Percentiles rank a stretch among this genome's conserved stretches.
Conservation (phyloP, 2,329 filamentous ascomycete genomes). For the Didymella pomorum region DNA sequence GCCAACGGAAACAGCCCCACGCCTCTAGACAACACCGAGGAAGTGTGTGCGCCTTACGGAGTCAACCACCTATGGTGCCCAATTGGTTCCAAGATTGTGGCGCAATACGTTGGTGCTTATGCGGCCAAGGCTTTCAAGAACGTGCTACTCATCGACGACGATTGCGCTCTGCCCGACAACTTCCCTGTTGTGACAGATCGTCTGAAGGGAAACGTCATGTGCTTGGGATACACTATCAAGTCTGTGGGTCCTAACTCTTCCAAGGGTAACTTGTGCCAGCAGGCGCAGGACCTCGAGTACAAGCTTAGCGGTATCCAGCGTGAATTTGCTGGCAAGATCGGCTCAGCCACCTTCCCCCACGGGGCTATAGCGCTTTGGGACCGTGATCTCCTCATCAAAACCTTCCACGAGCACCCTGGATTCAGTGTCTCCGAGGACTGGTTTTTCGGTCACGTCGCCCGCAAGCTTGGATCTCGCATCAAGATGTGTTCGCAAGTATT, state of each 20-base stretch:
- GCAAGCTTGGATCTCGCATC: conserved; percentile 56
- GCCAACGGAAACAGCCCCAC: conserved; percentile 59
- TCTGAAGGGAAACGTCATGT: conserved; percentile 53
- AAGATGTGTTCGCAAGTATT: conserved; percentile 60
- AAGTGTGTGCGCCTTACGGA: conserved; percentile 54
- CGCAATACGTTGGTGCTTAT: conserved; percentile 59
- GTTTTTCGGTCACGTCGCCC: conserved; percentile 61
- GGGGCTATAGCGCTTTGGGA: conserved; percentile 61
- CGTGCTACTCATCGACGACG: conserved; percentile 60
- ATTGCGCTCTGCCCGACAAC: conserved; percentile 58
- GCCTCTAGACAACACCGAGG: conserved; percentile 59
- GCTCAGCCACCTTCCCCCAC: conserved; percentile 60
- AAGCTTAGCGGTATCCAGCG: conserved; percentile 59
- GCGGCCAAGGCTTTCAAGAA: conserved; percentile 57
- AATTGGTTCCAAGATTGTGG: conserved; percentile 59
- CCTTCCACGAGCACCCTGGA: conserved; percentile 59
- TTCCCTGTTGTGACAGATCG: conserved; percentile 58
- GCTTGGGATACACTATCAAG: conserved; percentile 56
- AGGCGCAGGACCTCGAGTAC: conserved; percentile 63
- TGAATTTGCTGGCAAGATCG: conserved; percentile 55
- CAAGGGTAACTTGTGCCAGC: conserved; percentile 44
- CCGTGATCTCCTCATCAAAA: conserved; percentile 55
- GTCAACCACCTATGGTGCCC: conserved; percentile 61
- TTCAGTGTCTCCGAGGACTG: conserved; percentile 62
- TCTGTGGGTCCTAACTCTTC: conserved; percentile 17